Percentiles rank a stretch among this genome's conserved stretches.
These are phyloP conservation scores for Suillus bovinus DNA, from an alignment of 768 basidiomycete species.

Conservation along the genomic window DNA sequence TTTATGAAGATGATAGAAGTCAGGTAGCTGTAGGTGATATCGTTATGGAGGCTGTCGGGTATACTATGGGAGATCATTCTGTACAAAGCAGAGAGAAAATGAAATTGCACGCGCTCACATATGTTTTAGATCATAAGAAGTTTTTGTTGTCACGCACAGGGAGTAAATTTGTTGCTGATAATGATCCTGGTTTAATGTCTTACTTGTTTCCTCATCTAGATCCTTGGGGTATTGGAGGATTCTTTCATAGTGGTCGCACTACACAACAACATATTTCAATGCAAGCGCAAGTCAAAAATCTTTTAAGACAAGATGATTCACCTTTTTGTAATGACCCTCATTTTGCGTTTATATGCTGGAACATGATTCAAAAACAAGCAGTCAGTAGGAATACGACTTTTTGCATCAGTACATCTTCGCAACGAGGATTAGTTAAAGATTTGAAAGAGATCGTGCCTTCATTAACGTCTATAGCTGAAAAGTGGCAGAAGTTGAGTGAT, in stretches of 20 bases:
- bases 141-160: neutral
- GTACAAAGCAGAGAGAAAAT: neutral
- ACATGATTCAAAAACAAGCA: conserved; percentile 15
- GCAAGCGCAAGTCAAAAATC: neutral
- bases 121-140: conserved; percentile 2
- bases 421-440: neutral
- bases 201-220: conserved; percentile 12
- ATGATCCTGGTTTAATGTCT: conserved; percentile 2
- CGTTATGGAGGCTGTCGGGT: conserved; percentile 6
- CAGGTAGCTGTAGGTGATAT: neutral
- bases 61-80: neutral
- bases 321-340: neutral
- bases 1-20: no score
- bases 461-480: neutral
- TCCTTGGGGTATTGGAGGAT: conserved; percentile 7
- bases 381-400: conserved; percentile 10
- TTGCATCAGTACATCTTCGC: neutral
- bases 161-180: neutral
- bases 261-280: neutral
- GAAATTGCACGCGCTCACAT: conserved; percentile 4
- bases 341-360: conserved; percentile 6
- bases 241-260: neutral
- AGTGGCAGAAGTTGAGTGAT: neutral
- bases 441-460: no score
- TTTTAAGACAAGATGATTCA: neutral